Conservation (phyloP, 1,139 yeast genomes). For the Candida frijolesensis region DNA sequence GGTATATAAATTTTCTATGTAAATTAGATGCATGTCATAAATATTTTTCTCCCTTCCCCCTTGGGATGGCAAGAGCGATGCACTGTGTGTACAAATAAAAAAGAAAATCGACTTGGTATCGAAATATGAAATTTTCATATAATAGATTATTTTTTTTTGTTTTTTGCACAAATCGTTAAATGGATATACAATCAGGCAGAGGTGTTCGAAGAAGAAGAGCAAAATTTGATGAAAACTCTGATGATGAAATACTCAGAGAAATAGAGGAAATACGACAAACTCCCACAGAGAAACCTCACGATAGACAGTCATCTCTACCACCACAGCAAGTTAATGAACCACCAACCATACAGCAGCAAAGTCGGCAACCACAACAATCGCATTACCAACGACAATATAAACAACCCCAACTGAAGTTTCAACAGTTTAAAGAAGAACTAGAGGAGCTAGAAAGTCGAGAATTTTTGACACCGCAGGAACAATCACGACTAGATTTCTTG, state of each 20-base stretch:
- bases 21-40: too few relatives aligned
- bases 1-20: background rate
- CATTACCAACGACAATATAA: slow-evolving; percentile 5
- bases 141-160: too few relatives aligned
- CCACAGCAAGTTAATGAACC: background rate
- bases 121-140: background rate
- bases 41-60: too few relatives aligned
- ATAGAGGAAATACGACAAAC: background rate
- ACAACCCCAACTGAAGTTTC: slow-evolving; percentile 39
- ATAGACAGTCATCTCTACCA: background rate
- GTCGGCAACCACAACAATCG: background rate
- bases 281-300: background rate
- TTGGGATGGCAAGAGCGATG: background rate
- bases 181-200: slow-evolving; percentile 19
- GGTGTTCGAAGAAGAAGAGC: slow-evolving; percentile 22
- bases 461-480: slow-evolving; percentile 7
- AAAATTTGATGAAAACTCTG: slow-evolving; percentile 1
- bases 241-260: slow-evolving; percentile 1
- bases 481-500: slow-evolving; percentile 7
- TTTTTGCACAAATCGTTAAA: background rate
- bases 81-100: background rate
- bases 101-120: background rate
- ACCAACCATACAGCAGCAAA: background rate
- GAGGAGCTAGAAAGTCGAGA: slow-evolving; percentile 35
- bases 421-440: slow-evolving; percentile 50